phyloP scores from a whole-genome alignment of 2,329 filamentous ascomycete species.

The Fusarium pseudonygamai region DNA sequence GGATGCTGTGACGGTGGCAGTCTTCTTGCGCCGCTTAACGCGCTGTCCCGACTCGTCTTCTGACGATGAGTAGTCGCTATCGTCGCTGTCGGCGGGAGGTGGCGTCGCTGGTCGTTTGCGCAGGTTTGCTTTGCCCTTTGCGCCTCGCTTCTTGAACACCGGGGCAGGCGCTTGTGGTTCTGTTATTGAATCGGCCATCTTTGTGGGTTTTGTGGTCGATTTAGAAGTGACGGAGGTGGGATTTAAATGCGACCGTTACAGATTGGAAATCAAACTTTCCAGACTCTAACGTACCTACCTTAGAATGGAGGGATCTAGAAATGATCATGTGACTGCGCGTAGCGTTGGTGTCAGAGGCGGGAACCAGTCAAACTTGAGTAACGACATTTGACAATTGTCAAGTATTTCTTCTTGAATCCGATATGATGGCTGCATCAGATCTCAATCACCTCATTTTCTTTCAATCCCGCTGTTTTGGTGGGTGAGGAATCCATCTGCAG shows the following conservation, averaged over 20 bases:
- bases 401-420: background rate
- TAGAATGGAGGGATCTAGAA: constrained; percentile 21
- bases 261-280: constrained; percentile 32
- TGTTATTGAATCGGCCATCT: constrained; percentile 33
- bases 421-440: background rate
- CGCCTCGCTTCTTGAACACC: constrained; percentile 86
- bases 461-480: background rate
- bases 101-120: constrained; percentile 85
- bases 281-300: background rate
- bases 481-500: background rate
- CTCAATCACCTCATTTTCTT: background rate
- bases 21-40: constrained; percentile 81
- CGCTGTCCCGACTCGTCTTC: constrained; percentile 80
- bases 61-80: constrained; percentile 73
- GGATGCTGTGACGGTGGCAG: constrained; percentile 72
- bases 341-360: background rate
- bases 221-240: background rate
- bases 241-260: background rate
- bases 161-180: constrained; percentile 61
- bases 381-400: background rate
- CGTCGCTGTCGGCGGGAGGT: constrained; percentile 70
- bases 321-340: constrained; percentile 27
- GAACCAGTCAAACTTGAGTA: background rate
- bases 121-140: constrained; percentile 78
- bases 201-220: background rate